These are phyloP conservation scores for Auricularia sp. DNA, from an alignment of 768 basidiomycete species.

Conservation along the genomic window DNA sequence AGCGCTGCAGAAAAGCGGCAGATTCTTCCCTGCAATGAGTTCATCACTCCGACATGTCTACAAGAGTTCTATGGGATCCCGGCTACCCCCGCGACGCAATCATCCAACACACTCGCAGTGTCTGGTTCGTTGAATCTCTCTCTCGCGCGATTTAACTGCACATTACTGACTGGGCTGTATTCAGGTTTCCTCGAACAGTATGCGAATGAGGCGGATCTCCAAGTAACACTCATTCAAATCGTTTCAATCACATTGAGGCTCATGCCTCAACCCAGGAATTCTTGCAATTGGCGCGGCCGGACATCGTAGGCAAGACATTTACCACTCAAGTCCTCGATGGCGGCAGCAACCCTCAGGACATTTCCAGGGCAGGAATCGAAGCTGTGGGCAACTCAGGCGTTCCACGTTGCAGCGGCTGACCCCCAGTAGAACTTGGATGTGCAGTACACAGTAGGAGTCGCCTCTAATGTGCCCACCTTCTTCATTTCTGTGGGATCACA, in stretches of 20 bases:
- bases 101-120: constrained; percentile 1
- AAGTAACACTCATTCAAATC: background rate
- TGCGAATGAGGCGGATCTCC: constrained; percentile 20
- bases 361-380: constrained; percentile 6
- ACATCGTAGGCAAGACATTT: constrained; percentile 14
- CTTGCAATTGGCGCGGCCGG: constrained; percentile 7
- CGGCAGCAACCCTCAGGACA: constrained; percentile 10
- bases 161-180: background rate
- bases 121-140: background rate
- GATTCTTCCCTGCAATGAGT: too few species aligned
- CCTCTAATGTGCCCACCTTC: constrained; percentile 23
- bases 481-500: constrained; percentile 26
- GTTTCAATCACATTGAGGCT: background rate
- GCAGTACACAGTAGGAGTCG: constrained; percentile 28
- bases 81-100: background rate
- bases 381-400: background rate
- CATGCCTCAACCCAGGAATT: background rate
- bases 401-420: background rate
- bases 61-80: constrained; percentile 7
- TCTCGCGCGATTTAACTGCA: background rate
- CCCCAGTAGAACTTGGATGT: constrained; percentile 18
- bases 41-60: constrained; percentile 26
- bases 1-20: too few species aligned
- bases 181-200: constrained; percentile 17
- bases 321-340: constrained; percentile 11